Evolutionary conservation across 345 rosid genomes (phyloP), one percentile per base, ranked within the genome.

Genomic region (Melaleuca alternifolia): DNA sequence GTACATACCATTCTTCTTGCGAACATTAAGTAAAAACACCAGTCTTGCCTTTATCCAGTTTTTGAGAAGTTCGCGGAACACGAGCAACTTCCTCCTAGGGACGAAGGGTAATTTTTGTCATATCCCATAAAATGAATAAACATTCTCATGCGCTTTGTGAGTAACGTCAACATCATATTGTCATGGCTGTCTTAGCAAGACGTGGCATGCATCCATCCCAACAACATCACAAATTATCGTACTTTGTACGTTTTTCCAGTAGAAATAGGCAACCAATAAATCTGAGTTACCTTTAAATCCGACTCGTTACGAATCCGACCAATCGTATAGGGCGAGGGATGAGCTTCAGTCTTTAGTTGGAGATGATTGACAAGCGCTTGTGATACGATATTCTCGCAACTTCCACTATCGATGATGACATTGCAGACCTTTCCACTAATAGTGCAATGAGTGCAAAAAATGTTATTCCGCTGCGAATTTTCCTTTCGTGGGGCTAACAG

Each of bases 201-300:
- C 12, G 9, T 87, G 51, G 54, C 89, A 85, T 1, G 86, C 89
- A 61, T 87, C 88, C 85, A 87, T 86, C 6, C 84, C 75, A 2
- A 84, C 84, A 6, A 62, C 28, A 71, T 87, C 84, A 24, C 83
- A 87, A 23, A 23, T 30, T 4, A 84, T 76, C 11, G 33, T 62
- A 79, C 87, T 6, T 51, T 50, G 12, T 62, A 83, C 28, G 24
- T 6, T 5, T 65, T 28, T 24, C 54, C 48, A 6, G 61, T 87
- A 37, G 12, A 57, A 28, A 85, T 79, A 6, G 54, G 10, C 16
- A 85, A 52, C 3, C 7, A 18, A 21, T 71, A 83, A 1, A 51
- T 5, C 62, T 85, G 54, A 8, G 23, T 76, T 7, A 77, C 57
- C 2, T 26, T 26, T 1, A 50, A 46, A 1, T 87, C 41, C 0